phyloP scores from a whole-genome alignment of 805 yeast species.

The Candida piceae region DNA sequence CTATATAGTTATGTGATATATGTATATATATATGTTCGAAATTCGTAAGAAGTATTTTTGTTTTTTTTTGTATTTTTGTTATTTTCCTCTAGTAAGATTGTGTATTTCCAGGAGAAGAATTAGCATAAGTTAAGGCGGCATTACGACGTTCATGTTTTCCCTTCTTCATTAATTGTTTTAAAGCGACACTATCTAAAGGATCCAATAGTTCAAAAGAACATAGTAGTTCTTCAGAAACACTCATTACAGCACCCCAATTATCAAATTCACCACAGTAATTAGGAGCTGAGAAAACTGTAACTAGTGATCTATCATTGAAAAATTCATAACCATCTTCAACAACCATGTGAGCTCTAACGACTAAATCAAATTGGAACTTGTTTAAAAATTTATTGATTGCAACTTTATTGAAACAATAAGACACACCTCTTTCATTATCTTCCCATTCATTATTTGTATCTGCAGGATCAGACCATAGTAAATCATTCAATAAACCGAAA shows the following conservation, averaged over 20 bases:
- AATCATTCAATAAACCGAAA: conserved; percentile 70
- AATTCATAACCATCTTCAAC: conserved; percentile 79
- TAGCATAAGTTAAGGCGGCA: conserved; percentile 35
- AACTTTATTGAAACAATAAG: conserved; percentile 72
- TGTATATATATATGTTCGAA: no score
- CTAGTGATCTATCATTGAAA: conserved; percentile 65
- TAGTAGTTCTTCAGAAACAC: conserved; percentile 85
- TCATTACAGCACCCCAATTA: conserved; percentile 98
- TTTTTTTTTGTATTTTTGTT: no score
- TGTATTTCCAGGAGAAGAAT: conserved; percentile 14
- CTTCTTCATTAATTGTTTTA: conserved; percentile 90
- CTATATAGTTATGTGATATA: no score
- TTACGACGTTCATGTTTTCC: conserved; percentile 83
- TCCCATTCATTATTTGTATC: conserved; percentile 83
- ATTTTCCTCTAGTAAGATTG: conserved; percentile 13
- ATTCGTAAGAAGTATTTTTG: no score
- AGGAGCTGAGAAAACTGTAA: conserved; percentile 72
- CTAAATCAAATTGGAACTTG: conserved; percentile 74
- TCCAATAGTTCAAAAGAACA: conserved; percentile 92
- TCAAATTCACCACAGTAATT: conserved; percentile 81
- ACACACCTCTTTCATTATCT: conserved; percentile 81
- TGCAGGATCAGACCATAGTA: conserved; percentile 83
- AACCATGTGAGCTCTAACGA: conserved; percentile 86
- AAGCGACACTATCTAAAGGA: conserved; percentile 88
- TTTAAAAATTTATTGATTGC: conserved; percentile 74